Evolutionary conservation across 805 yeast genomes (phyloP), one percentile per base, ranked within the genome.

Genomic region (Pichia membranifaciens): DNA sequence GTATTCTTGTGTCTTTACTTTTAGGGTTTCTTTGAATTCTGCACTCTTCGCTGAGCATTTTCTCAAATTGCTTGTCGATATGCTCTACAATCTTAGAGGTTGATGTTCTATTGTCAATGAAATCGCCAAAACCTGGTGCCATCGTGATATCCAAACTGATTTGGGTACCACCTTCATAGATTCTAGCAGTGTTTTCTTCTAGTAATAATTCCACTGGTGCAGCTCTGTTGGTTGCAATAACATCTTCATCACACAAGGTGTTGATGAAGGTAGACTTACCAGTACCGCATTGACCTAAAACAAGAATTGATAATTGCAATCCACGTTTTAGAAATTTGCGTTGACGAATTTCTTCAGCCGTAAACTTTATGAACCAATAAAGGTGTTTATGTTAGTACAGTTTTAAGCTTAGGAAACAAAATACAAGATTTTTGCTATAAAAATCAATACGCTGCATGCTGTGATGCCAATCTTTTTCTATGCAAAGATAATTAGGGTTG

Each of bases 261-360:
- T 90, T 87, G 56, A 89, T 68, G 55, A 89, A 87, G 0, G 90
- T 80, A 3, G 88, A 75, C 64, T 87, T 87, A 1, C 89, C 87
- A 34, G 87, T 71, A 13, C 96, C 96, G 10, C 58, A 54, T 47
- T 74, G 78, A 33, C 80, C 81, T 44, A 75, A 62, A 38, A 76
- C 68, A 70, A 76, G 64, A 38, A 73, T 55, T 17, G 76, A 70
- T 55, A 76, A 69, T 52, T 74, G 75, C 59, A 75, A 69, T 33
- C 77, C 71, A 54, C 74, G 72, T 58, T 73, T 76, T 46, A 76
- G 62, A 39, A 76, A 75, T 59, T 75, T 75, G 41, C 74, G 68
- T 49, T 61, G 66, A 20, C 68, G 61, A 42, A 65, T 62, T 47
- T 62, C 64, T 46, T 65, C 67, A 15, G 67, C 62, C 41, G 66